A percentile compares a stretch with the other conserved stretches of the same genome.
phyloP scores from a whole-genome alignment of 1,284 basidiomycete genomes.

The Gomphus sp. region DNA sequence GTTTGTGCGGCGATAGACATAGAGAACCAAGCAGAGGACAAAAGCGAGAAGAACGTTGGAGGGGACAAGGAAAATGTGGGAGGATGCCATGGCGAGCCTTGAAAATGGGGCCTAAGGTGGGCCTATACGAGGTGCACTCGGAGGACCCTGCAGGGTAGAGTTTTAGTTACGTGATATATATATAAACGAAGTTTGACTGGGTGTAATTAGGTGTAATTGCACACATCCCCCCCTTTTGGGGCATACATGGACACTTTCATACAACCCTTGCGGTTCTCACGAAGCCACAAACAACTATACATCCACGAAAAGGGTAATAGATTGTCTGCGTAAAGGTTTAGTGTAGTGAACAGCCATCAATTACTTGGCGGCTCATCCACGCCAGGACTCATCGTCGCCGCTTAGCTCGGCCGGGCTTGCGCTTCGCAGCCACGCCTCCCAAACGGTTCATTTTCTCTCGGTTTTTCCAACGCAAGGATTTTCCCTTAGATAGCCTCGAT shows the following conservation, averaged over 20 bases:
- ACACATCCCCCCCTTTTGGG: background rate
- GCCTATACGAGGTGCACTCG: background rate
- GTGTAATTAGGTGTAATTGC: background rate
- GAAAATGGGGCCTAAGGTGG: background rate
- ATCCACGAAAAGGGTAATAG: background rate
- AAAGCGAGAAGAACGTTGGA: background rate
- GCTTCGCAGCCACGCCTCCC: constrained; percentile 45
- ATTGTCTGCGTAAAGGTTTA: background rate
- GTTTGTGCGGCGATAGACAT: background rate
- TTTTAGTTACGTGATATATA: background rate
- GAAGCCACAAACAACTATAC: background rate
- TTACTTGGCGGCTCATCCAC: no score
- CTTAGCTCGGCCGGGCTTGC: constrained; percentile 59
- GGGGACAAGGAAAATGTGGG: background rate
- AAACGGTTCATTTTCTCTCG: constrained; percentile 55
- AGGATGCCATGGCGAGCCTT: background rate
- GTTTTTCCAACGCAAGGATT: constrained; percentile 37
- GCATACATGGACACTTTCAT: background rate
- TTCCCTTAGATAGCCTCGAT: constrained; percentile 68
- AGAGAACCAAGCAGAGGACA: background rate
- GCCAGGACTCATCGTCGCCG: constrained; percentile 54
- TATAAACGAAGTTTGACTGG: background rate
- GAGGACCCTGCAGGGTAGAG: background rate
- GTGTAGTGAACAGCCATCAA: no score
- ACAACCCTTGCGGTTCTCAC: background rate